These are phyloP conservation scores for Tulasnella sp. DNA, from an alignment of 768 basidiomycete genomes.

Conservation along the genomic window DNA sequence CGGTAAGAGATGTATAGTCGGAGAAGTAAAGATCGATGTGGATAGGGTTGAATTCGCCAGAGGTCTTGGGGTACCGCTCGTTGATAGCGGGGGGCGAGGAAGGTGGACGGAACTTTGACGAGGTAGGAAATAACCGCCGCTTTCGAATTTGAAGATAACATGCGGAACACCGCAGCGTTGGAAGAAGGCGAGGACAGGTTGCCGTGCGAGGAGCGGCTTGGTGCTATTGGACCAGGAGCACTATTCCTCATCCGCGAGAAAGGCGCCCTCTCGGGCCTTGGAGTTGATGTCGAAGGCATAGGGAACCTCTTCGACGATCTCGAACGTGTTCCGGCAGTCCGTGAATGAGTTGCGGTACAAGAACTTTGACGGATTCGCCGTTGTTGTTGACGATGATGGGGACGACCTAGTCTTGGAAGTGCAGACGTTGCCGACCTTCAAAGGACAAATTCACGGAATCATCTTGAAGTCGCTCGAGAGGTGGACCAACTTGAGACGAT, in stretches of 20 bases:
- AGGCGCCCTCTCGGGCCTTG: slow-evolving; percentile 76
- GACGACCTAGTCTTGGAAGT: slow-evolving; percentile 72
- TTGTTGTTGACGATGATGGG: slow-evolving; percentile 83
- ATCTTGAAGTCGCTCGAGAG: slow-evolving; percentile 94
- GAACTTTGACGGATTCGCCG: slow-evolving; percentile 94
- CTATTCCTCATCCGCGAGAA: slow-evolving; percentile 94
- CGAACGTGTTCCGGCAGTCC: slow-evolving; percentile 95
- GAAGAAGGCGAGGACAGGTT: slow-evolving; percentile 92
- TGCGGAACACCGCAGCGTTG: slow-evolving; percentile 79
- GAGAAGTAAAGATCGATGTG: slow-evolving; percentile 98
- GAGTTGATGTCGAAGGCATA: slow-evolving; percentile 65
- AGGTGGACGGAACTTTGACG: slow-evolving; percentile 40
- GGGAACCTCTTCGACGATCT: slow-evolving; percentile 79
- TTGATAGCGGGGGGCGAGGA: slow-evolving; percentile 85
- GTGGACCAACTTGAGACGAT: slow-evolving; percentile 91
- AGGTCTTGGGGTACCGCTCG: slow-evolving; percentile 89
- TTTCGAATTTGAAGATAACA: slow-evolving; percentile 67
- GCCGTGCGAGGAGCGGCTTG: slow-evolving; percentile 76
- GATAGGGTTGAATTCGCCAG: slow-evolving; percentile 98
- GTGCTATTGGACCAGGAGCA: slow-evolving; percentile 80
- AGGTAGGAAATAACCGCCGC: slow-evolving; percentile 73
- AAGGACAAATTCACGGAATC: slow-evolving; percentile 60
- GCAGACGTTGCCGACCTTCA: slow-evolving; percentile 86
- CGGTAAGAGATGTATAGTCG: slow-evolving; percentile 81
- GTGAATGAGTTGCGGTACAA: slow-evolving; percentile 89